These are phyloP conservation scores for Kodamaea suecica DNA, from an alignment of 1,139 yeast species.

Conservation along the genomic window DNA sequence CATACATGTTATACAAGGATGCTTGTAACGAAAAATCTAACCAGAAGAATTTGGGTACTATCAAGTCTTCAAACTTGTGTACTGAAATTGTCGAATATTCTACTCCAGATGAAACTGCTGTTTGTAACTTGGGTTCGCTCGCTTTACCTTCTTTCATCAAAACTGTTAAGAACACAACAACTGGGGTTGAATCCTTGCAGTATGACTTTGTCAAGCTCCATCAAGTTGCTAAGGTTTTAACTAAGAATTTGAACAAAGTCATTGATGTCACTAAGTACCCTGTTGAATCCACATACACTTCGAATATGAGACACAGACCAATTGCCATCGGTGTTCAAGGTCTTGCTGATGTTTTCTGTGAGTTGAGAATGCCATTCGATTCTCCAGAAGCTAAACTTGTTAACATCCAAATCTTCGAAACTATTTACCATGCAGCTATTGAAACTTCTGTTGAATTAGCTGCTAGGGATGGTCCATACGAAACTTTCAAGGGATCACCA, in stretches of 20 bases:
- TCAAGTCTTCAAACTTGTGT: slow-evolving; percentile 85
- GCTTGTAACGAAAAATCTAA: slow-evolving; percentile 80
- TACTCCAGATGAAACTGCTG: slow-evolving; percentile 84
- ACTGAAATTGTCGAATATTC: slow-evolving; percentile 90
- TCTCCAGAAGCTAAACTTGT: slow-evolving; percentile 54
- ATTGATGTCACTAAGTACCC: slow-evolving; percentile 59
- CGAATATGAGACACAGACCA: slow-evolving; percentile 58
- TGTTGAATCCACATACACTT: slow-evolving; percentile 48
- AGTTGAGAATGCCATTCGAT: slow-evolving; percentile 54
- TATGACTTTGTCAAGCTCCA: slow-evolving; percentile 55
- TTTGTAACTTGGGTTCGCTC: slow-evolving; percentile 84
- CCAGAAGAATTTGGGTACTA: slow-evolving; percentile 83
- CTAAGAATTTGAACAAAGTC: slow-evolving; percentile 53
- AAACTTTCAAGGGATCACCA: slow-evolving; percentile 53
- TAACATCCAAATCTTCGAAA: slow-evolving; percentile 58
- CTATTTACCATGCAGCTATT: slow-evolving; percentile 58
- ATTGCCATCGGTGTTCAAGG: slow-evolving; percentile 66
- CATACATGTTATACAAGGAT: slow-evolving; percentile 88
- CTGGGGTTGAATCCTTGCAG: slow-evolving; percentile 27
- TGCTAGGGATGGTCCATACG: slow-evolving; percentile 44
- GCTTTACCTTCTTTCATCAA: slow-evolving; percentile 74
- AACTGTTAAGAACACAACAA: slow-evolving; percentile 27
- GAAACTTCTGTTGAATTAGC: slow-evolving; percentile 58
- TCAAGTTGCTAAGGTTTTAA: slow-evolving; percentile 50
- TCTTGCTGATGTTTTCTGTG: slow-evolving; percentile 58